A percentile compares a stretch with the other conserved stretches of the same genome.
These are phyloP conservation scores for Monosporascus sp. DNA, from an alignment of 2,329 filamentous ascomycete genomes.

Conservation along the genomic window DNA sequence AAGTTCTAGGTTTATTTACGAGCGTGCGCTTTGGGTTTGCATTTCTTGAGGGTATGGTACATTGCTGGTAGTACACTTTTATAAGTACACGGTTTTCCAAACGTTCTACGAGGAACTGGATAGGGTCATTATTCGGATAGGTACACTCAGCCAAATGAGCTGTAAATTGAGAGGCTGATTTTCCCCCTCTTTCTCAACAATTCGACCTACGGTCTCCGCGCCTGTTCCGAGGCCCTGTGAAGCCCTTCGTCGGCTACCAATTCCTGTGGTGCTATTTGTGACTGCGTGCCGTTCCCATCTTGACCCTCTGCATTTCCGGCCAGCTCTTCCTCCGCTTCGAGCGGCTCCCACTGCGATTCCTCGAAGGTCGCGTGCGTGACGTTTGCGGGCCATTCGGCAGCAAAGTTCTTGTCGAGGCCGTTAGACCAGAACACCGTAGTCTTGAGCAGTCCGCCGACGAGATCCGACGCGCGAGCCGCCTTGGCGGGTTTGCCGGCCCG, in stretches of 20 bases:
- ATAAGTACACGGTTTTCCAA: not conserved
- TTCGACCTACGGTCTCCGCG: conserved; percentile 3
- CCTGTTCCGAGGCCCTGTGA: conserved; percentile 3
- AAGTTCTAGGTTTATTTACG: conserved; percentile 38
- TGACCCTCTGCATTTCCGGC: not conserved
- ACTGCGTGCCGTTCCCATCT: not conserved
- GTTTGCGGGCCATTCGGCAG: conserved; percentile 45
- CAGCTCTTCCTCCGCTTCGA: not conserved
- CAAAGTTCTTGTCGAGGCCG: conserved; percentile 41
- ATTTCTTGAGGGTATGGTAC: conserved; percentile 13
- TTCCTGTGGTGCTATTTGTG: conserved; percentile 4
- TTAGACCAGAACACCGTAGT: conserved; percentile 50
- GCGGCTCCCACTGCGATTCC: conserved; percentile 3
- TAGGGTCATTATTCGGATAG: conserved; percentile 1
- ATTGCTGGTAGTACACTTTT: conserved; percentile 7
- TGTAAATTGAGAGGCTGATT: conserved; percentile 2
- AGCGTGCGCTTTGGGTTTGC: conserved; percentile 3
- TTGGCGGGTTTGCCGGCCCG: not conserved
- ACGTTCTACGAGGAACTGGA: not conserved
- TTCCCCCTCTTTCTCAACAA: not conserved
- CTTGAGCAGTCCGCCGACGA: conserved; percentile 23
- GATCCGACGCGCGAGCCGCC: not conserved
- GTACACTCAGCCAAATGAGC: conserved; percentile 8
- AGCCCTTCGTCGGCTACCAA: conserved; percentile 7
- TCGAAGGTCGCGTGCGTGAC: conserved; percentile 43